These are phyloP conservation scores for Sporothrix phasma DNA, from an alignment of 2,329 filamentous ascomycete genomes.

Conservation along the genomic window DNA sequence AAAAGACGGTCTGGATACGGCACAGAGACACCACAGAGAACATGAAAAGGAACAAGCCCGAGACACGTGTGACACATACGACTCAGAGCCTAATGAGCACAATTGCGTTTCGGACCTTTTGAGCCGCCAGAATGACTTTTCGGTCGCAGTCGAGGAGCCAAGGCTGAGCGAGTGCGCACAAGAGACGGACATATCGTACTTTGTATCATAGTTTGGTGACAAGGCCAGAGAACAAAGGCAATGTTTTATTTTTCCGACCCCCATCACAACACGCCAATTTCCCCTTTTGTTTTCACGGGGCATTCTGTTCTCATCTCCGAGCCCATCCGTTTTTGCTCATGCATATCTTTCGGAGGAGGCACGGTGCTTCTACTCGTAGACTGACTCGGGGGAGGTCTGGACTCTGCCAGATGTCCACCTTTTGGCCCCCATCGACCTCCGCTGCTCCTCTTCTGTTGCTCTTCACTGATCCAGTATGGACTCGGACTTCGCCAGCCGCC, in stretches of 20 bases:
- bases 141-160: neutral
- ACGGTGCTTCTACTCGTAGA: neutral
- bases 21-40: no score
- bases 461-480: neutral
- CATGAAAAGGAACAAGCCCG: no score
- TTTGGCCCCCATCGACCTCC: neutral
- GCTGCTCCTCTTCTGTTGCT: neutral
- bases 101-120: no score
- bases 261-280: neutral
- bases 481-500: neutral
- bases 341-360: neutral
- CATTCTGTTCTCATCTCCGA: neutral
- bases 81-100: neutral
- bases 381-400: neutral
- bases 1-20: no score
- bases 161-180: neutral
- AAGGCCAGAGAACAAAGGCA: neutral
- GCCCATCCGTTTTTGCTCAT: neutral
- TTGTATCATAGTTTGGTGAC: no score
- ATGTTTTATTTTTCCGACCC: neutral
- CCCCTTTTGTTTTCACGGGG: neutral
- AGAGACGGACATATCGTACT: no score
- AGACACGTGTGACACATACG: neutral
- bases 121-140: neutral
- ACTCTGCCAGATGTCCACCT: neutral